Evolutionary conservation across 2,329 filamentous ascomycete genomes (phyloP).

Genomic region (Camillea tinctor): DNA sequence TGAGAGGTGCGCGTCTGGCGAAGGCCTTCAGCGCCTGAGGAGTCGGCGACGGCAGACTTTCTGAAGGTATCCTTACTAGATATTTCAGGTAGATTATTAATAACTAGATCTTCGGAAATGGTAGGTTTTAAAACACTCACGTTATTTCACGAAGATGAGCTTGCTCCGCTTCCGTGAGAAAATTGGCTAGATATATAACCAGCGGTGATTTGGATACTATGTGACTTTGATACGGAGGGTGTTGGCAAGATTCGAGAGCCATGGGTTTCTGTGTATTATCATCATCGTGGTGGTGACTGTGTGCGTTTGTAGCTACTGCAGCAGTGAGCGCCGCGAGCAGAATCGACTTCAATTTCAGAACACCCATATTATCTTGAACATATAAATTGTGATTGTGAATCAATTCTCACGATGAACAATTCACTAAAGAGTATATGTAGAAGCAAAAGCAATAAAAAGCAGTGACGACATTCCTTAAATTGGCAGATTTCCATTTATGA

Average conservation of each 20-base stretch:
- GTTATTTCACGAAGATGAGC: slow-evolving; percentile 35
- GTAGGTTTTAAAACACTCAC: slow-evolving; percentile 20
- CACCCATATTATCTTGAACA: slow-evolving; percentile 12
- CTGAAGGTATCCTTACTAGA: slow-evolving; percentile 42
- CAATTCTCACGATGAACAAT: not conserved
- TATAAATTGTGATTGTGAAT: not conserved
- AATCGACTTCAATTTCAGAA: slow-evolving; percentile 21
- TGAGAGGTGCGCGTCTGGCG: slow-evolving; percentile 44
- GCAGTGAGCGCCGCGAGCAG: slow-evolving; percentile 18
- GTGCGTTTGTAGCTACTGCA: slow-evolving; percentile 16
- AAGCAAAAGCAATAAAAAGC: not conserved
- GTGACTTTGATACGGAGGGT: slow-evolving; percentile 33
- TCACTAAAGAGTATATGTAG: not conserved
- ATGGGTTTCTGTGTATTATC: slow-evolving; percentile 25
- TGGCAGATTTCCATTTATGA: not conserved
- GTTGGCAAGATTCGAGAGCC: slow-evolving; percentile 25
- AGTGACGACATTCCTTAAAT: not conserved
- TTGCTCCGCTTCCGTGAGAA: slow-evolving; percentile 37
- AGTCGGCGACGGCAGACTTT: slow-evolving; percentile 42
- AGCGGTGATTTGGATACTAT: slow-evolving; percentile 38
- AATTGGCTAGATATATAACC: slow-evolving; percentile 39
- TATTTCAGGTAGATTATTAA: slow-evolving; percentile 3
- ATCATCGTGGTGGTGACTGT: slow-evolving; percentile 16
- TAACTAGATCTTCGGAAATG: not conserved
- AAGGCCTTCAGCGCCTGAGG: slow-evolving; percentile 32